Evolutionary conservation across 1,139 yeast species (phyloP).

Genomic region (Lipomyces yarrowii): DNA sequence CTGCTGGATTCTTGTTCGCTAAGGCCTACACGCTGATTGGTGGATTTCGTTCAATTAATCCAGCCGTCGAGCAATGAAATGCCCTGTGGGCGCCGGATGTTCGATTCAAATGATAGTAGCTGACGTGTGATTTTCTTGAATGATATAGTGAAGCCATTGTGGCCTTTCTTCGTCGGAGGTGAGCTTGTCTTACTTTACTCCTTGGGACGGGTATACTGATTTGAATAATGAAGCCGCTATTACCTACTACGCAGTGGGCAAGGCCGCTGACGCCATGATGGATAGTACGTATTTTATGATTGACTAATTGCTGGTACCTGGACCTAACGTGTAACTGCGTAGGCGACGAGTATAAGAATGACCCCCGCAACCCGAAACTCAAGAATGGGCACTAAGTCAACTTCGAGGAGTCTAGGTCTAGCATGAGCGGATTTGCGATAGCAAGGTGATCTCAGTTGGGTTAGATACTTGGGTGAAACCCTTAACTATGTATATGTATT

Average conservation of each 20-base stretch:
- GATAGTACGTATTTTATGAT: conserved; percentile 43
- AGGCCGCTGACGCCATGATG: conserved; percentile 55
- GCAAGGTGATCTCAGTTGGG: neutral
- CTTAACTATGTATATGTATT: neutral
- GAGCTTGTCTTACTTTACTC: conserved; percentile 32
- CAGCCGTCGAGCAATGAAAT: neutral
- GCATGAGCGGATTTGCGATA: neutral
- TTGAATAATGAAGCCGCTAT: conserved; percentile 44
- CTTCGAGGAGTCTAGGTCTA: neutral
- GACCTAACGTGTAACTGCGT: no score
- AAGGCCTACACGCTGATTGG: conserved; percentile 8
- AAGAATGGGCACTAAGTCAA: conserved; percentile 34
- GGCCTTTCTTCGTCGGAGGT: conserved; percentile 66
- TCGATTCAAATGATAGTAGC: neutral
- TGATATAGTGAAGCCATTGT: conserved; percentile 52
- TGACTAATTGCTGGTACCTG: neutral
- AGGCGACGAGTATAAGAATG: conserved; percentile 59
- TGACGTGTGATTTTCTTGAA: neutral
- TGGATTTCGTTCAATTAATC: neutral
- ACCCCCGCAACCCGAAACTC: conserved; percentile 72
- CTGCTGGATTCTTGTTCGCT: neutral
- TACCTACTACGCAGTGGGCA: conserved; percentile 55
- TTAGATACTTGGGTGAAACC: neutral
- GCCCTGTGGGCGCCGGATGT: conserved; percentile 6
- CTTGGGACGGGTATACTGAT: neutral